These are phyloP conservation scores for Rhodomyrtus tomentosa DNA, from an alignment of 345 rosid genomes.

Conservation along the genomic window DNA sequence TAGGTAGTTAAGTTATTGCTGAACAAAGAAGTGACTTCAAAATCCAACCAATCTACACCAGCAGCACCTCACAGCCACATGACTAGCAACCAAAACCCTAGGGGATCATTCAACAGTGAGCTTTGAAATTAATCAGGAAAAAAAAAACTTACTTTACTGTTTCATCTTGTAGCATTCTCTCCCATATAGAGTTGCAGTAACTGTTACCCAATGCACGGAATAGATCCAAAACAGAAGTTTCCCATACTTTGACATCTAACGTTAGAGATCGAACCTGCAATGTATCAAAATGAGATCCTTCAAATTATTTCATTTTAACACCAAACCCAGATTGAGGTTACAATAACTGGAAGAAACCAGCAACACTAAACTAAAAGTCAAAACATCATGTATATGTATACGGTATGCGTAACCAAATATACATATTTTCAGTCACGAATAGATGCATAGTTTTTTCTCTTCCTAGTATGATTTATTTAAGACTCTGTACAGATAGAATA, in stretches of 20 bases:
- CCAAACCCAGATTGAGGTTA: neutral
- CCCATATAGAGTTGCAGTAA: constrained; percentile 79
- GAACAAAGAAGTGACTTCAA: neutral
- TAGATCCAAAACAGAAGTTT: constrained; percentile 56
- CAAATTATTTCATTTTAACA: neutral
- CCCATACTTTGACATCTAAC: constrained; percentile 91
- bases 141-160: constrained; percentile 29
- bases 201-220: constrained; percentile 61
- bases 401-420: neutral
- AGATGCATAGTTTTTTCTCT: neutral
- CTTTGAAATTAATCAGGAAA: neutral
- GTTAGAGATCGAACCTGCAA: constrained; percentile 79
- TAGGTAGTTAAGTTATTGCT: neutral
- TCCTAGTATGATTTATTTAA: neutral
- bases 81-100: neutral
- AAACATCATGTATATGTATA: neutral
- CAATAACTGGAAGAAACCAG: neutral
- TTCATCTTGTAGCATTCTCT: constrained; percentile 36
- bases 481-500: neutral
- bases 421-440: neutral
- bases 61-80: neutral
- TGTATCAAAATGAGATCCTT: neutral
- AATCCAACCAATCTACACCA: neutral
- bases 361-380: neutral
- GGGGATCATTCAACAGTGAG: neutral